These are phyloP conservation scores for Diophrys appendiculata DNA, from an alignment of 73 alveolate genomes.

Conservation along the genomic window DNA sequence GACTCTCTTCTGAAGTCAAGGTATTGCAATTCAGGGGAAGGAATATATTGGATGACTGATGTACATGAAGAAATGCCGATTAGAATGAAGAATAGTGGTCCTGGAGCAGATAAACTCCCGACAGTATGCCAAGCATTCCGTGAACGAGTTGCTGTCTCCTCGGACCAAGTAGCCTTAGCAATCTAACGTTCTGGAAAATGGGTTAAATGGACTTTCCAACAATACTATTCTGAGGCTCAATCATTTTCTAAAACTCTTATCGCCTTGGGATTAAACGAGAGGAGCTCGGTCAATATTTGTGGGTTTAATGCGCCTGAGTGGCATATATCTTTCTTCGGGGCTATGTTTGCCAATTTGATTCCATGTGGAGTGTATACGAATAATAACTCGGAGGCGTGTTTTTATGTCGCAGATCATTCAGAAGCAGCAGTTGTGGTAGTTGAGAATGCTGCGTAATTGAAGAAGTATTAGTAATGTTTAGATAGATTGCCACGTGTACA, in stretches of 20 bases:
- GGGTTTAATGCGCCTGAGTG: slow-evolving; percentile 65
- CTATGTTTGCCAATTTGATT: slow-evolving; percentile 11
- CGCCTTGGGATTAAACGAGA: slow-evolving; percentile 36
- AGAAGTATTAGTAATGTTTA: slow-evolving; percentile 16
- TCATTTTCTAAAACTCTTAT: slow-evolving; percentile 33
- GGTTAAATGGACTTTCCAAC: slow-evolving; percentile 32
- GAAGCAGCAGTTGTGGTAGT: slow-evolving; percentile 14
- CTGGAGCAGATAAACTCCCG: no score
- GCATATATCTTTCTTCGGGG: slow-evolving; percentile 51
- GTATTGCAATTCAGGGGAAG: slow-evolving; percentile 22
- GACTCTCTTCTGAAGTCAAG: no score
- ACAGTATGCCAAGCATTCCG: no score
- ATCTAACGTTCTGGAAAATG: slow-evolving; percentile 23
- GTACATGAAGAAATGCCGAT: slow-evolving; percentile 53
- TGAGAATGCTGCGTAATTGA: background rate
- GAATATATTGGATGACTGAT: slow-evolving; percentile 50
- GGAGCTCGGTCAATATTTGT: slow-evolving; percentile 42
- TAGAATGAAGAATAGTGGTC: slow-evolving; percentile 12
- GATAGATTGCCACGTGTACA: slow-evolving; percentile 46
- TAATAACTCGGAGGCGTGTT: slow-evolving; percentile 71
- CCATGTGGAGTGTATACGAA: slow-evolving; percentile 49
- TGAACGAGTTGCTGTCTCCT: no score
- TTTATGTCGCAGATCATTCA: slow-evolving; percentile 71
- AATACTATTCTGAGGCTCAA: slow-evolving; percentile 1
- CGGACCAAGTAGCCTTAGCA: slow-evolving; percentile 6